A percentile compares a stretch with the other conserved stretches of the same genome.
Evolutionary conservation across 352 stramenopile species (phyloP).

Genomic region (Phytophthora macrochlamydospora): DNA sequence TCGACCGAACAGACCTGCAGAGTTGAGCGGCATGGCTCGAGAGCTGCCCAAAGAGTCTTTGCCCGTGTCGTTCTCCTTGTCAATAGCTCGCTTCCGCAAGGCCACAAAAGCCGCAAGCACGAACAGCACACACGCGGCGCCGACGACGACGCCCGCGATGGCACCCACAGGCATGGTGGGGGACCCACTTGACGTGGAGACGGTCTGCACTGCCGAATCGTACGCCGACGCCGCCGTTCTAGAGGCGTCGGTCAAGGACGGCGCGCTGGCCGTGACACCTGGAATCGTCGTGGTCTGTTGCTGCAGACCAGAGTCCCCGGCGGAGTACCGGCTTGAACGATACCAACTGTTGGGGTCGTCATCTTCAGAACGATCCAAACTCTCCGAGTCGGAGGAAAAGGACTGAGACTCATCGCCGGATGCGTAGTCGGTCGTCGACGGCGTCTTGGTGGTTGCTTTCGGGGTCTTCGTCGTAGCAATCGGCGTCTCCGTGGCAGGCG

Average conservation of each 20-base stretch:
- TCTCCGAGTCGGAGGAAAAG: slow-evolving; percentile 1
- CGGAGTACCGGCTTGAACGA: not conserved
- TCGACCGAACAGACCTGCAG: slow-evolving; percentile 32
- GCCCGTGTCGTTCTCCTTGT: slow-evolving; percentile 14
- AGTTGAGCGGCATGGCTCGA: slow-evolving; percentile 10
- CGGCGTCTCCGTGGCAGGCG: not conserved
- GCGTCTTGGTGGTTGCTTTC: not conserved
- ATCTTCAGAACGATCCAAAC: not conserved
- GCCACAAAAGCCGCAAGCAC: slow-evolving; percentile 26
- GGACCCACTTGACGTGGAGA: slow-evolving; percentile 9
- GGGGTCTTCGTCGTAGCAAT: not conserved
- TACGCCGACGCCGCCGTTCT: slow-evolving; percentile 21
- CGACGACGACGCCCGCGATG: slow-evolving; percentile 25
- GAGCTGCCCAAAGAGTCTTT: slow-evolving; percentile 27
- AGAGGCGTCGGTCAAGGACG: not conserved
- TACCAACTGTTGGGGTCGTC: slow-evolving; percentile 12
- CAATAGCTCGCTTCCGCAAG: slow-evolving; percentile 12
- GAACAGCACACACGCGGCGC: slow-evolving; percentile 23
- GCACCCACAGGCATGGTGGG: slow-evolving; percentile 9
- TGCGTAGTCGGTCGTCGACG: slow-evolving; percentile 1
- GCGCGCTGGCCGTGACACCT: not conserved
- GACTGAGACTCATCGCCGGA: not conserved
- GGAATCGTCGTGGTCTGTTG: slow-evolving; percentile 2
- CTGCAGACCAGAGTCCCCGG: not conserved
- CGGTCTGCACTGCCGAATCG: slow-evolving; percentile 12